These are phyloP conservation scores for Catharanthus roseus DNA, from an alignment of 257 asterid species.

Conservation along the genomic window DNA sequence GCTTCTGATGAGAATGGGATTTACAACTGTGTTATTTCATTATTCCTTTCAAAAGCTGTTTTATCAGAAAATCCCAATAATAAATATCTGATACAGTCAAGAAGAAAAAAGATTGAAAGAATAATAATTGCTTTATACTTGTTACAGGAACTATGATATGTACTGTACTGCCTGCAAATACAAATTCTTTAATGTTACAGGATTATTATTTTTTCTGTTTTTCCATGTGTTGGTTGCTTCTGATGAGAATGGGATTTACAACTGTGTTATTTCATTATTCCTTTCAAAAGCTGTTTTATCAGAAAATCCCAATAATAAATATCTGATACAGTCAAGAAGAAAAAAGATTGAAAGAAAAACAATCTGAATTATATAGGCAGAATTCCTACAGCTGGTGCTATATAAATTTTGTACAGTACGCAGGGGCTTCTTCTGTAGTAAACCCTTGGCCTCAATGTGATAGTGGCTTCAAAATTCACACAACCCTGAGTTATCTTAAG, in stretches of 20 bases:
- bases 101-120: no score
- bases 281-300: background rate
- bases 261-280: background rate
- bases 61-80: no score
- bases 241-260: no score
- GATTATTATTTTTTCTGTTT: background rate
- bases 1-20: no score
- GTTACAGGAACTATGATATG: background rate
- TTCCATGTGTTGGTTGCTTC: no score
- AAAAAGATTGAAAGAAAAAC: no score
- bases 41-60: background rate
- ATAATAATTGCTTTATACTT: background rate
- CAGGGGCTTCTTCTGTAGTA: no score
- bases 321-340: no score
- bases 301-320: no score
- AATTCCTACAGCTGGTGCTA: background rate
- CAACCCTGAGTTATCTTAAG: constrained; percentile 13
- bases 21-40: background rate
- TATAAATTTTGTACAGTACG: no score
- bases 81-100: no score
- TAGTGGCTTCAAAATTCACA: background rate
- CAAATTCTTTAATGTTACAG: background rate
- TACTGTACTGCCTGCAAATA: background rate
- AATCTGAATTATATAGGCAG: background rate
- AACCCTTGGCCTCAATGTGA: no score